phyloP scores from a whole-genome alignment of 305 asterid species.

The Fraxinus albicans region DNA sequence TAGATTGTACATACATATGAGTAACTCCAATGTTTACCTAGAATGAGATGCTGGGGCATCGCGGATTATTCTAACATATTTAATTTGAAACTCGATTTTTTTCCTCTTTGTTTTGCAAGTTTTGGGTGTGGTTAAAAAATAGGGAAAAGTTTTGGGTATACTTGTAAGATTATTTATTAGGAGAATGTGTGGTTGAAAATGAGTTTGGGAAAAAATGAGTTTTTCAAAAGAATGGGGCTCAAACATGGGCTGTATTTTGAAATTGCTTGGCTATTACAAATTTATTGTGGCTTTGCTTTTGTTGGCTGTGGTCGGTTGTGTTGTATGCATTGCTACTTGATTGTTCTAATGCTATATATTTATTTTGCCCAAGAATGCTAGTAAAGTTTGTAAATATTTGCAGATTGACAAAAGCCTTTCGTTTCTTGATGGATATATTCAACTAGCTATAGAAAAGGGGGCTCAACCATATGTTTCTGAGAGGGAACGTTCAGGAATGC shows the following conservation, averaged over 20 bases:
- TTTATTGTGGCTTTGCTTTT: not conserved
- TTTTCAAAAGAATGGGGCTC: not conserved
- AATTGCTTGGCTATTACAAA: not conserved
- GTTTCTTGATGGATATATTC: slow-evolving; percentile 70
- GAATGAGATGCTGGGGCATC: not conserved
- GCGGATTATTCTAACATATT: not conserved
- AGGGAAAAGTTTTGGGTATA: not conserved
- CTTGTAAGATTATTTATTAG: not conserved
- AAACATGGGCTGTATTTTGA: not conserved
- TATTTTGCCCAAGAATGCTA: not conserved
- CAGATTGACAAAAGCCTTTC: slow-evolving; percentile 84
- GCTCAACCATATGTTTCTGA: slow-evolving; percentile 83
- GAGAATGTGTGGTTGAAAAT: not conserved
- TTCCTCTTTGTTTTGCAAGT: not conserved
- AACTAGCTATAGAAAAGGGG: slow-evolving; percentile 76
- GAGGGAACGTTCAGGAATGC: slow-evolving; percentile 62
- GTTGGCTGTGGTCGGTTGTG: not conserved
- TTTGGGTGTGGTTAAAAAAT: not conserved
- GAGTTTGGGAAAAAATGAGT: not conserved
- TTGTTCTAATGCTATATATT: not conserved
- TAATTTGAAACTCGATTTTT: not conserved
- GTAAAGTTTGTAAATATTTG: slow-evolving; percentile 1
- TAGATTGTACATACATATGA: not conserved
- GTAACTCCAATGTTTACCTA: not conserved
- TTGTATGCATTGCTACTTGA: not conserved